Conservation (phyloP, 140 eudicot genomes). For the Flaveria floridana region DNA sequence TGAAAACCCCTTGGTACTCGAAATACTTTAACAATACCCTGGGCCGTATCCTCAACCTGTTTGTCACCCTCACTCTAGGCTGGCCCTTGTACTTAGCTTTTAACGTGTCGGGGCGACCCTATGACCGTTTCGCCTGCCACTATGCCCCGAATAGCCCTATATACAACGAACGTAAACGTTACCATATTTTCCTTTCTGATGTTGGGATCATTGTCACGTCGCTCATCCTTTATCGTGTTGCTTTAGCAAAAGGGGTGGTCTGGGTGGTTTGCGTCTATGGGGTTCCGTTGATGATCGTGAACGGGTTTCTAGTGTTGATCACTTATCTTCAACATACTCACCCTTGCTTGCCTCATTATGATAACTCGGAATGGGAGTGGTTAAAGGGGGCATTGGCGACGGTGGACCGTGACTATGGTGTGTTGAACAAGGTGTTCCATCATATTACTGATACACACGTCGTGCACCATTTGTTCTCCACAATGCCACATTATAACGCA, state of each 20-base stretch:
- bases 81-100: slow-evolving; percentile 54
- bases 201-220: slow-evolving; percentile 24
- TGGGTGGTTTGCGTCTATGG: slow-evolving; percentile 44
- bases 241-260: slow-evolving; percentile 29
- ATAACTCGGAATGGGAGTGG: slow-evolving; percentile 50
- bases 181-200: slow-evolving; percentile 41
- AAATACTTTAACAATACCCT: slow-evolving; percentile 54
- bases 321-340: slow-evolving; percentile 52
- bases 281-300: slow-evolving; percentile 40
- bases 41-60: slow-evolving; percentile 39
- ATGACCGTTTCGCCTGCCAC: slow-evolving; percentile 52
- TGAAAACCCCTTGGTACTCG: slow-evolving; percentile 44
- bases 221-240: slow-evolving; percentile 32
- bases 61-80: slow-evolving; percentile 44
- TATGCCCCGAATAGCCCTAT: slow-evolving; percentile 45
- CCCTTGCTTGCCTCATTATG: slow-evolving; percentile 49
- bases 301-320: slow-evolving; percentile 44
- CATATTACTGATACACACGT: slow-evolving; percentile 48
- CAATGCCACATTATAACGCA: slow-evolving; percentile 54
- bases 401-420: slow-evolving; percentile 43
- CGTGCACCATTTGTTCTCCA: slow-evolving; percentile 51
- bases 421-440: slow-evolving; percentile 50
- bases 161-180: slow-evolving; percentile 41
- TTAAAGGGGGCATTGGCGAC: slow-evolving; percentile 53
- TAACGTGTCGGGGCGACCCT: slow-evolving; percentile 48